phyloP scores from a whole-genome alignment of 208 protist species.

The Leptomonas pyrrhocoris region DNA sequence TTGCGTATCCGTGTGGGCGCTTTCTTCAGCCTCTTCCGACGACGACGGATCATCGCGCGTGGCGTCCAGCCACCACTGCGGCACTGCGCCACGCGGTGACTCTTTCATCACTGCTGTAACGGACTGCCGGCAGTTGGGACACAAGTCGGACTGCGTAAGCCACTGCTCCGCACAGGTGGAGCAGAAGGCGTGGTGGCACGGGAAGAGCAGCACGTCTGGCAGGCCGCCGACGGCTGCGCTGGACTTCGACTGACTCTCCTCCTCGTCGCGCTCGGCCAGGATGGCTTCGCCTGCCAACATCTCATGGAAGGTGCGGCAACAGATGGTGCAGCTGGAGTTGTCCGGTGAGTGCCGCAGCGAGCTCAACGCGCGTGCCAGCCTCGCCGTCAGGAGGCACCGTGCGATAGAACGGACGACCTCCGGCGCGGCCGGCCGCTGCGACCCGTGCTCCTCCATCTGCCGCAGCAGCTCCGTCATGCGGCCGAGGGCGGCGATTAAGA shows the following conservation, averaged over 20 bases:
- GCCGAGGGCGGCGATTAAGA: neutral
- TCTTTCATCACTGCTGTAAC: neutral
- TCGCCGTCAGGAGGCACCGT: neutral
- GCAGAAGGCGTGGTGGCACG: conserved; percentile 76
- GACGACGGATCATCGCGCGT: neutral
- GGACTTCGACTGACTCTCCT: neutral
- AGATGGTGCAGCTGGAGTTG: conserved; percentile 22
- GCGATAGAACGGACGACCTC: neutral
- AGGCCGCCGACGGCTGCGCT: neutral
- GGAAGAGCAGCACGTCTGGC: conserved; percentile 48
- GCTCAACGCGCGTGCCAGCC: neutral
- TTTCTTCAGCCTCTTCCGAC: neutral
- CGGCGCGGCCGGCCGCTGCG: neutral
- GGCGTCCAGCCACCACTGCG: conserved; percentile 3
- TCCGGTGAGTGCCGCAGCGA: neutral
- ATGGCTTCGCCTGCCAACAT: neutral
- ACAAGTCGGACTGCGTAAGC: conserved; percentile 46
- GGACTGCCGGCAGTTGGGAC: conserved; percentile 63
- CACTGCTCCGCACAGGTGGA: conserved; percentile 50
- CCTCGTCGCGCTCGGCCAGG: neutral
- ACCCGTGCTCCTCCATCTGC: neutral
- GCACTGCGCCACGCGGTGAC: neutral
- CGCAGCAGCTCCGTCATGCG: neutral
- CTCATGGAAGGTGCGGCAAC: conserved; percentile 9
- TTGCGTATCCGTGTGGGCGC: conserved; percentile 2